Evolutionary conservation across 1,139 yeast genomes (phyloP).

Genomic region (Yamadazyma aaseri): DNA sequence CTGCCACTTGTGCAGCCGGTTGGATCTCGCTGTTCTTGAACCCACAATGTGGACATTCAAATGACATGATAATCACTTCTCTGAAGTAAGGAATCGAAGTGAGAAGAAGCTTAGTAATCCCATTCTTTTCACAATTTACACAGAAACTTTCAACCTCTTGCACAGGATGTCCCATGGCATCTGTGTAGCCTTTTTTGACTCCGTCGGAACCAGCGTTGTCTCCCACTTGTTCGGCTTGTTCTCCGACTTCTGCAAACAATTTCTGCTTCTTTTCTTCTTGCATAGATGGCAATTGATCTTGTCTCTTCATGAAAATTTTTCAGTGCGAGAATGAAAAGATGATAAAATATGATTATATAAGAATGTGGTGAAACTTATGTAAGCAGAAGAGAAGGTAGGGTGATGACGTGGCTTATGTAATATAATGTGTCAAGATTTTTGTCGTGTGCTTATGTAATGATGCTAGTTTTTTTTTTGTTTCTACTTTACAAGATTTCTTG

Average conservation of each 20-base stretch:
- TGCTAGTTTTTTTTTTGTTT: too few relatives aligned
- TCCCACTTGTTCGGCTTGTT: conserved; percentile 13
- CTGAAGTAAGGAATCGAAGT: conserved; percentile 91
- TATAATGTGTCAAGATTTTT: too few relatives aligned
- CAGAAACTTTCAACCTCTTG: conserved; percentile 94
- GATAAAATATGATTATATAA: too few relatives aligned
- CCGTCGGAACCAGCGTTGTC: conserved; percentile 15
- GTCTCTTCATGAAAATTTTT: conserved; percentile 20
- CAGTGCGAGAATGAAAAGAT: too few relatives aligned
- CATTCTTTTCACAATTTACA: conserved; percentile 90
- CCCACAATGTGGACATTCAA: conserved; percentile 93
- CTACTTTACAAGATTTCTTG: too few relatives aligned
- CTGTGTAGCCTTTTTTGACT: conserved; percentile 54
- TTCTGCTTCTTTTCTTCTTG: conserved; percentile 20
- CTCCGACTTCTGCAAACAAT: conserved; percentile 16
- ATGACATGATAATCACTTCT: conserved; percentile 92
- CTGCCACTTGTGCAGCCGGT: conserved; percentile 87
- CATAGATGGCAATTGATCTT: conserved; percentile 15
- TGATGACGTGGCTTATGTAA: too few relatives aligned
- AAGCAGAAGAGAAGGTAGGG: too few relatives aligned
- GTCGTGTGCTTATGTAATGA: too few relatives aligned
- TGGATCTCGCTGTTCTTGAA: conserved; percentile 90
- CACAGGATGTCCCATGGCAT: conserved; percentile 93
- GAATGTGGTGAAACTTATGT: too few relatives aligned
- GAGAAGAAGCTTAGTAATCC: conserved; percentile 76